Evolutionary conservation across 2,329 filamentous ascomycete genomes (phyloP).

Genomic region (Calonectria multiphialidica): DNA sequence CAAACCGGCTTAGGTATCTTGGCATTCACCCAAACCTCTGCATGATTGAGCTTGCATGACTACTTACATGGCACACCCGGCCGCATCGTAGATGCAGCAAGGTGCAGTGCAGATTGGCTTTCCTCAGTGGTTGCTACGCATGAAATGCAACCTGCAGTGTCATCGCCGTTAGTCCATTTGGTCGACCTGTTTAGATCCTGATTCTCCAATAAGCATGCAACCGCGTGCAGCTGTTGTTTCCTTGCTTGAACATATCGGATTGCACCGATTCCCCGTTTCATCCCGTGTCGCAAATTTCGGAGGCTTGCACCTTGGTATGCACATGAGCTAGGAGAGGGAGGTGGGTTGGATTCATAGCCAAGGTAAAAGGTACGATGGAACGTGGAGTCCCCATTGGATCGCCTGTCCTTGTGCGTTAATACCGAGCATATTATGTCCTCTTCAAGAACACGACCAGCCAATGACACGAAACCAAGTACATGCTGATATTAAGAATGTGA

Average conservation of each 20-base stretch:
- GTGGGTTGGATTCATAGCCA: not conserved
- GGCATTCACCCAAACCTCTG: not conserved
- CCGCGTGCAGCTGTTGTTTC: not conserved
- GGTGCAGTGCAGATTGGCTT: not conserved
- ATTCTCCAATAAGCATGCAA: not conserved
- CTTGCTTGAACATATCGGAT: no score
- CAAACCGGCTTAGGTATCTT: constrained; percentile 2
- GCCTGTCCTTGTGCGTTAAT: not conserved
- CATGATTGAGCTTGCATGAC: not conserved
- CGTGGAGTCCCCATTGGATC: not conserved
- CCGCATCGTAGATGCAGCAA: not conserved
- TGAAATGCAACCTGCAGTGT: not conserved
- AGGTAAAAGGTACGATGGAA: not conserved
- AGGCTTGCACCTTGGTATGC: no score
- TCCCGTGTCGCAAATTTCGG: no score
- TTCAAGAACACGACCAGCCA: not conserved
- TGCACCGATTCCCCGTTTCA: no score
- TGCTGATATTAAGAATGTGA: no score
- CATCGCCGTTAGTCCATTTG: not conserved
- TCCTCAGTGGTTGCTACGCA: not conserved
- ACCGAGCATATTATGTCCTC: not conserved
- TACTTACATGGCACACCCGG: not conserved
- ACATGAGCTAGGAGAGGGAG: not conserved
- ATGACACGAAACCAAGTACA: no score
- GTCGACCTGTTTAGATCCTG: not conserved